These are phyloP conservation scores for Saxophila tyrrhenica DNA, from an alignment of 495 filamentous ascomycete genomes.

Conservation along the genomic window DNA sequence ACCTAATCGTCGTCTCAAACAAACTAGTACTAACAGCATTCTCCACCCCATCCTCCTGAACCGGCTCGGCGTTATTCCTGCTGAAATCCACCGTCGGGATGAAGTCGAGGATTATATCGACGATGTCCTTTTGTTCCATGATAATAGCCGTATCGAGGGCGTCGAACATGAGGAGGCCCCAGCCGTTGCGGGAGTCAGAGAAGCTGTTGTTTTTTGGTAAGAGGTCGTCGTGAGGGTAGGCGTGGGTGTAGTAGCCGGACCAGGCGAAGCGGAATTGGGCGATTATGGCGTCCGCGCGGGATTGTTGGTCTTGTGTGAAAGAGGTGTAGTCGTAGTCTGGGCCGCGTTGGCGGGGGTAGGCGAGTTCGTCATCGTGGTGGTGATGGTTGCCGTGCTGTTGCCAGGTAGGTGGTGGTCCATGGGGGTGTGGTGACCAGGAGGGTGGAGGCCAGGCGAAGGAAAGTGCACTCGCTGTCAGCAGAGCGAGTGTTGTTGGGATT, in stretches of 20 bases:
- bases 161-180: not conserved
- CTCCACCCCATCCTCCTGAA: not conserved
- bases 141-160: constrained; percentile 1
- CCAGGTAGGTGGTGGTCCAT: too few relatives aligned
- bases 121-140: not conserved
- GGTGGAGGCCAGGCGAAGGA: not conserved
- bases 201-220: not conserved
- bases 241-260: not conserved
- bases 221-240: not conserved
- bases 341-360: not conserved
- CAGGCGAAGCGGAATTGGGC: not conserved
- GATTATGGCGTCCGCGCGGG: not conserved
- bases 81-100: not conserved
- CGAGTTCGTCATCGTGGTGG: not conserved
- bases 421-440: too few relatives aligned
- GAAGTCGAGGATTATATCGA: not conserved
- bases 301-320: not conserved
- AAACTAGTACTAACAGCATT: constrained; percentile 37
- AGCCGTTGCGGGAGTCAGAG: not conserved
- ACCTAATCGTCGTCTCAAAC: constrained; percentile 83
- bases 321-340: not conserved
- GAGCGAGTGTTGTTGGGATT: not conserved
- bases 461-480: not conserved
- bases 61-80: not conserved
- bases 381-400: not conserved